Percentiles rank a stretch among this genome's conserved stretches.
Evolutionary conservation across 495 filamentous ascomycete species (phyloP).

Genomic region (Tirmania nivea): DNA sequence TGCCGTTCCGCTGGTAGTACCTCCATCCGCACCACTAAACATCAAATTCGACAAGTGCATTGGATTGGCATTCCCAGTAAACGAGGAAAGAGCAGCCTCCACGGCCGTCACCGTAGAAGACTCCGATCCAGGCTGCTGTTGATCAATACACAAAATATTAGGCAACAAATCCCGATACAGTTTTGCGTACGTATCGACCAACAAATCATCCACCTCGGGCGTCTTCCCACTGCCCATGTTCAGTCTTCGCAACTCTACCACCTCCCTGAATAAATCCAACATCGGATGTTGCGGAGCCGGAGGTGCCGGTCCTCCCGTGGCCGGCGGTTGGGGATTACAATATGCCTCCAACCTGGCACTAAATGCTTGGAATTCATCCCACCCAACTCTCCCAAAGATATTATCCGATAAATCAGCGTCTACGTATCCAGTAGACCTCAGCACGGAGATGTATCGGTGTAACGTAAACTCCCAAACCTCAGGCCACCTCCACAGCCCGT

Average conservation of each 20-base stretch:
- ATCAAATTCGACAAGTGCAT: constrained; percentile 18
- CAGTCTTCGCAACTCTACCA: constrained; percentile 71
- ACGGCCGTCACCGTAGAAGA: background rate
- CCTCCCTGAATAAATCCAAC: constrained; percentile 61
- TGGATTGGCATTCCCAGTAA: constrained; percentile 5
- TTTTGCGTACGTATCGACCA: constrained; percentile 67
- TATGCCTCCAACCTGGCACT: constrained; percentile 30
- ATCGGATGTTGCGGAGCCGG: constrained; percentile 20
- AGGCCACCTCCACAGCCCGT: constrained; percentile 66
- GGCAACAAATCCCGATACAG: constrained; percentile 30
- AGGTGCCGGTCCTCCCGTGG: background rate
- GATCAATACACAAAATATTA: background rate
- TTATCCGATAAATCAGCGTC: constrained; percentile 47
- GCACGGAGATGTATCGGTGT: constrained; percentile 46
- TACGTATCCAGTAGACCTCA: constrained; percentile 47
- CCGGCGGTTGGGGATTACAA: constrained; percentile 8
- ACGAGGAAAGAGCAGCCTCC: background rate
- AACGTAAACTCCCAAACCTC: constrained; percentile 72
- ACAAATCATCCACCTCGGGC: constrained; percentile 66
- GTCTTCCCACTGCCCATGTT: constrained; percentile 72
- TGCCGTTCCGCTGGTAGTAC: constrained; percentile 1
- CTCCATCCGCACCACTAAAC: constrained; percentile 6
- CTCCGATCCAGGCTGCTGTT: background rate
- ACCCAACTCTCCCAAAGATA: constrained; percentile 53
- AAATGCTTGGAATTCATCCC: constrained; percentile 54